These are phyloP conservation scores for Hysterangium stoloniferum DNA, from an alignment of 768 basidiomycete species.

Conservation along the genomic window DNA sequence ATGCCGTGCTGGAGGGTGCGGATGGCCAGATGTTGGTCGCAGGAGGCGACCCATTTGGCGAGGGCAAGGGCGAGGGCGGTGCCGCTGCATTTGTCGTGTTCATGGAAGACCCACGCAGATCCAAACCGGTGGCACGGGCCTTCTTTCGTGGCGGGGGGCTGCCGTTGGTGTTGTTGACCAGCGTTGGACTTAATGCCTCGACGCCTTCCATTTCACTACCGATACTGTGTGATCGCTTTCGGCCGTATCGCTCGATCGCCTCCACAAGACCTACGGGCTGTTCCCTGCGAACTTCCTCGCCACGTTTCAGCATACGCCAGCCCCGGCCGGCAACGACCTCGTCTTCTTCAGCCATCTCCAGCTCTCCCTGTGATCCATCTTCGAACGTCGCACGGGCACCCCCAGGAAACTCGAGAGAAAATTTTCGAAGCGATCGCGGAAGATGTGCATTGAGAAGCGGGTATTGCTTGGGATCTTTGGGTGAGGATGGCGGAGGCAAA, in stretches of 20 bases:
- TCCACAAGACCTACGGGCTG: slow-evolving; percentile 61
- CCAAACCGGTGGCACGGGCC: slow-evolving; percentile 49
- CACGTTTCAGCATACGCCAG: slow-evolving; percentile 69
- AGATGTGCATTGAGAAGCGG: slow-evolving; percentile 69
- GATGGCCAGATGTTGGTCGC: slow-evolving; percentile 74
- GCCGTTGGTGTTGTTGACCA: slow-evolving; percentile 32
- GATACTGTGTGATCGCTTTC: slow-evolving; percentile 43
- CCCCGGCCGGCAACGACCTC: slow-evolving; percentile 55
- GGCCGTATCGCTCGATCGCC: slow-evolving; percentile 74
- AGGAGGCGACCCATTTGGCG: slow-evolving; percentile 77
- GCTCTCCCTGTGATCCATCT: slow-evolving; percentile 55
- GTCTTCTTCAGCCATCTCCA: slow-evolving; percentile 67
- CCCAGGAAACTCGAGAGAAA: slow-evolving; percentile 74
- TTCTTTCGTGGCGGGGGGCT: slow-evolving; percentile 70
- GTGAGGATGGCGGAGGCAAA: slow-evolving; percentile 59
- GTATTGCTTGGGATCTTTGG: slow-evolving; percentile 73
- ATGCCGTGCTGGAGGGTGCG: slow-evolving; percentile 70
- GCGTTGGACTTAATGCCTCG: slow-evolving; percentile 29
- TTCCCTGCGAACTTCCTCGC: slow-evolving; percentile 43
- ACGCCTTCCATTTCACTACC: slow-evolving; percentile 56
- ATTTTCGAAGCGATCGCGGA: slow-evolving; percentile 64
- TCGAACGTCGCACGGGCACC: slow-evolving; percentile 71
- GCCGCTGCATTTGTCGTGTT: slow-evolving; percentile 46
- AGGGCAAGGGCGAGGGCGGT: slow-evolving; percentile 78
- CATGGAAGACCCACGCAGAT: slow-evolving; percentile 36